Conservation (phyloP, 345 rosid species). For the Schrenkiella parvula region DNA sequence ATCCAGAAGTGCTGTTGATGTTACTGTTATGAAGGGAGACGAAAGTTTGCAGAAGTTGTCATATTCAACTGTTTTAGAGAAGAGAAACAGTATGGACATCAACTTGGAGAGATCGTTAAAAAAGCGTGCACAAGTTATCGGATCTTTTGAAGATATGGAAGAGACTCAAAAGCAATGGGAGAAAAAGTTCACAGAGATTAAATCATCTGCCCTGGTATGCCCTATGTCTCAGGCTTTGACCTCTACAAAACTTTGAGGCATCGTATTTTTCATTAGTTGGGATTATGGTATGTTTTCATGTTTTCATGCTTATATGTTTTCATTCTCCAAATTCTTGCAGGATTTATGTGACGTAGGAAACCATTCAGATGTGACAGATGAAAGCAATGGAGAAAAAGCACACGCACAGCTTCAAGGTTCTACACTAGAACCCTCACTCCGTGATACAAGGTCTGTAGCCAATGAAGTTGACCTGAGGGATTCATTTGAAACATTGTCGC, state of each 20-base stretch:
- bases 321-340: conserved; percentile 37
- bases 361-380: conserved; percentile 85
- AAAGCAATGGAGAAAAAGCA: conserved; percentile 57
- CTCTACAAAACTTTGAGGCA: not conserved
- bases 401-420: conserved; percentile 36
- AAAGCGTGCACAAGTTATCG: conserved; percentile 72
- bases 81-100: conserved; percentile 38
- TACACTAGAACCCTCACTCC: conserved; percentile 24
- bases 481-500: conserved; percentile 29
- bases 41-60: conserved; percentile 20
- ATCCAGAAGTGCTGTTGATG: conserved; percentile 26
- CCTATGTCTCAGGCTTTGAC: conserved; percentile 12
- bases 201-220: conserved; percentile 67
- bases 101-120: conserved; percentile 78
- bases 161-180: conserved; percentile 95
- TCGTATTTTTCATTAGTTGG: not conserved
- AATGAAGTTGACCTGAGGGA: conserved; percentile 28
- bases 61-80: conserved; percentile 33
- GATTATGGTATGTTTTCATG: conserved; percentile 5
- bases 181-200: conserved; percentile 74
- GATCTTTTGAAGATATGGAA: conserved; percentile 78
- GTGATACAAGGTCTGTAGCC: conserved; percentile 30
- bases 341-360: conserved; percentile 82
- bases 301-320: not conserved
- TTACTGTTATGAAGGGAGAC: conserved; percentile 27